A percentile compares a stretch with the other conserved stretches of the same genome.
These are phyloP conservation scores for Ogataea methanolica DNA, from an alignment of 805 yeast species.

Conservation along the genomic window DNA sequence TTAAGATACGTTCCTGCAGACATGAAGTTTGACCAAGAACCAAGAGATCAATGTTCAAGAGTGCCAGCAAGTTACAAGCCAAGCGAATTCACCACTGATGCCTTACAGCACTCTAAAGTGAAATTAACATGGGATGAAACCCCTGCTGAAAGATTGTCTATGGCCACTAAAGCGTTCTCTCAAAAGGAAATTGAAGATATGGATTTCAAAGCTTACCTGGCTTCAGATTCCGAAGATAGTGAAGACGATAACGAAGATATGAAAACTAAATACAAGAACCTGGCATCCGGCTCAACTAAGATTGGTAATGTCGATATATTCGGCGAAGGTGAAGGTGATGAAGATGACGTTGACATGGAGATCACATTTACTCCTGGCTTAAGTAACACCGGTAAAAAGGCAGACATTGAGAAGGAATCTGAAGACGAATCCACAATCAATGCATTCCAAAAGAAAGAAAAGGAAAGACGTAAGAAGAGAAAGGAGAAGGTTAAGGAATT, in stretches of 20 bases:
- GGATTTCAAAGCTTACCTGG: constrained; percentile 91
- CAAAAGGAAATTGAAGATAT: constrained; percentile 84
- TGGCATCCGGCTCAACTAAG: constrained; percentile 38
- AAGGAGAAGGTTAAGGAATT: constrained; percentile 67
- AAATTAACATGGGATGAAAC: constrained; percentile 98
- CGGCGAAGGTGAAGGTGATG: constrained; percentile 34
- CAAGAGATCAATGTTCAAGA: constrained; percentile 67
- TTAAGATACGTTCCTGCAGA: constrained; percentile 90
- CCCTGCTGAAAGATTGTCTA: constrained; percentile 77
- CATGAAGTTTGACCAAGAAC: constrained; percentile 77
- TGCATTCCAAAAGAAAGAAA: constrained; percentile 79
- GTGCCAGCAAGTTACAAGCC: constrained; percentile 82
- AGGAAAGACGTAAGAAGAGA: constrained; percentile 85
- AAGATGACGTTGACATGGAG: constrained; percentile 84
- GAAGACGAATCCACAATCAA: constrained; percentile 70
- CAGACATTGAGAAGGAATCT: constrained; percentile 32
- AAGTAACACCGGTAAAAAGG: constrained; percentile 37
- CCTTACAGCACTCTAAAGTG: constrained; percentile 93
- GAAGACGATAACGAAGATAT: constrained; percentile 37
- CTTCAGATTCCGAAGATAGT: constrained; percentile 64
- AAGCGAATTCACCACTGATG: constrained; percentile 79
- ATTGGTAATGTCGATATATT: constrained; percentile 14
- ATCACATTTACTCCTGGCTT: constrained; percentile 92
- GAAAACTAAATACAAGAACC: constrained; percentile 57
- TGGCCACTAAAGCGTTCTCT: constrained; percentile 77